phyloP scores from a whole-genome alignment of 2,329 filamentous ascomycete genomes.

The Colletotrichum musicola region DNA sequence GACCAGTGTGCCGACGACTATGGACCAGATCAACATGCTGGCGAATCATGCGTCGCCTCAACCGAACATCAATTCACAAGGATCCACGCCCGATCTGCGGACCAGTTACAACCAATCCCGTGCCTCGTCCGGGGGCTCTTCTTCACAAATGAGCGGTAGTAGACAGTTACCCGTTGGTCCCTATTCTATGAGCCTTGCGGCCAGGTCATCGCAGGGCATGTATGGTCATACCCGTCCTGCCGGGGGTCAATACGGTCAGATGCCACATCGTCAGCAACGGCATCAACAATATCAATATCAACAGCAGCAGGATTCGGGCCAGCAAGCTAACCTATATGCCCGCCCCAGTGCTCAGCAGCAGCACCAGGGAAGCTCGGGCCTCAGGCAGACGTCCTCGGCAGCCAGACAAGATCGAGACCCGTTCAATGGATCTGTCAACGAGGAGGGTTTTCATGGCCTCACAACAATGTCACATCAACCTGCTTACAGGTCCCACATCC shows the following conservation, averaged over 20 bases:
- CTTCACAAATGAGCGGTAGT: neutral
- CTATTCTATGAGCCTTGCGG: conserved; percentile 1
- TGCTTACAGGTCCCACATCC: conserved; percentile 12
- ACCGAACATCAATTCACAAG: neutral
- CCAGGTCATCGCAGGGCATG: conserved; percentile 6
- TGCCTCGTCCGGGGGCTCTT: neutral
- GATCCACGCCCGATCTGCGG: neutral
- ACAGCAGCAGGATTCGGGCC: neutral
- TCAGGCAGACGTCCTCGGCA: neutral
- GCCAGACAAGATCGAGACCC: neutral
- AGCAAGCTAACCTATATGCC: neutral
- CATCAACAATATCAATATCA: neutral
- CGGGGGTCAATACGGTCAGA: conserved; percentile 32
- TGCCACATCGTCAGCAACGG: conserved; percentile 41
- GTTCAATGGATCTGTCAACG: conserved; percentile 3
- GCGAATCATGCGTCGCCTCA: neutral
- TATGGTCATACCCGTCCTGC: conserved; percentile 12
- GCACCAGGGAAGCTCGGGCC: conserved; percentile 12
- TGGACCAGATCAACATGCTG: neutral
- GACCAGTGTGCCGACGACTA: neutral
- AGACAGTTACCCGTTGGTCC: neutral
- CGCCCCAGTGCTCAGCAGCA: conserved; percentile 36
- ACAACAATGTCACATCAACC: conserved; percentile 11
- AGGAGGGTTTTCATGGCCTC: conserved; percentile 5
- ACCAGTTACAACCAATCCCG: neutral